Base-by-base conservation (phyloP, 2,329 filamentous ascomycete genomes). In the Herpotrichia juniperi region DNA sequence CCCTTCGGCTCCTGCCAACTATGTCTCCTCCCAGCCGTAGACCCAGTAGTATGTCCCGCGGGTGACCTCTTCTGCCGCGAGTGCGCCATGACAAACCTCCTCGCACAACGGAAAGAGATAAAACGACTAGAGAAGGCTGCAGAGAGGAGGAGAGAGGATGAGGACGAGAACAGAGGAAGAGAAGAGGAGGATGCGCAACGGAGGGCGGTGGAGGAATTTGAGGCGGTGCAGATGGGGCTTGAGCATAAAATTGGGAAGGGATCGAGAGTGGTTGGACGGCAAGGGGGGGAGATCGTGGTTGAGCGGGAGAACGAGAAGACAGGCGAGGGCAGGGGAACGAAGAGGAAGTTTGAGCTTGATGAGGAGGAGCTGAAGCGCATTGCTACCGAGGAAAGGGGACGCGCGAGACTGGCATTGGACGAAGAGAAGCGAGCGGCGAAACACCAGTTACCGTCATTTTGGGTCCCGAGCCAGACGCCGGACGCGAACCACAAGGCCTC, bases 11-110 rank as follows among this genome's bases (percentile, higher is more conserved):
- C 88, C 19, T 99, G 93, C 78, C 85, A 88, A 48, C 82, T 99
- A 24, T 99, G 93, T 68, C 87, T 97, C 14, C 85, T 92, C 53
- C 84, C 88, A 7, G 89, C 93, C 17, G 84, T 88, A 25, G 85
- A 91, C 42, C 93, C 94, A 0, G 91, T 97, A 30, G 87, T 91
- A 19, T 97, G 93, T 74, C 79, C 75, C 2, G 56, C 59, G 11
- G 93, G 93, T 55, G 93, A 97, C 73, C 81, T 99, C 12, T 97
- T 97, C 78, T 99, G 93, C 74, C 87, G 91, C 62, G 94, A 97
- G 78, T 99, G 93, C 77, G 93, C 92, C 8, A 84, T 97, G 47
- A 87, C 81, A 61, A 96, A 97, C 66, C 86, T 99, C n/a, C 81
- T 97, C 1, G 84, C 91, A 1, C 93, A 99, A 74, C 88, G 91